Conservation (phyloP, 768 basidiomycete species). For the Hortiboletus flavorubellus region DNA sequence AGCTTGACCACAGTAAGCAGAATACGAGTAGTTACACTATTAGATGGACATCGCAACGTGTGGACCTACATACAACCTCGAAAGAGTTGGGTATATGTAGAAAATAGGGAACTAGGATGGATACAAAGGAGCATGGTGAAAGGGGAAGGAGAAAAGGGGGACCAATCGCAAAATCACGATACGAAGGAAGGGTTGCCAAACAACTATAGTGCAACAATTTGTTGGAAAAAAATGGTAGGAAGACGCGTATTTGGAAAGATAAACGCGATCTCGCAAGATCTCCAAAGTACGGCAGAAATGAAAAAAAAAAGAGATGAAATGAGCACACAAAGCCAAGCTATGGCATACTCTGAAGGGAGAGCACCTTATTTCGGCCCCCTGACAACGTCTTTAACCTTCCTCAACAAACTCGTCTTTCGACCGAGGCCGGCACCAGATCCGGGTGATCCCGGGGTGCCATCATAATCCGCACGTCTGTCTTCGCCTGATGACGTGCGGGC, state of each 20-base stretch:
- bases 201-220: not conserved
- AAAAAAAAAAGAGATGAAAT: constrained; percentile 4
- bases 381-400: constrained; percentile 74
- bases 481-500: constrained; percentile 27
- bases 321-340: constrained; percentile 4
- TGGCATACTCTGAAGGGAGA: constrained; percentile 4
- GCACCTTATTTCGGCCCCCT: constrained; percentile 46
- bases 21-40: constrained; percentile 29
- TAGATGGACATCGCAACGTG: constrained; percentile 25
- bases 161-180: constrained; percentile 11
- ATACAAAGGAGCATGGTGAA: constrained; percentile 32
- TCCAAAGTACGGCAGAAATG: constrained; percentile 4
- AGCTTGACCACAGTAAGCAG: not conserved
- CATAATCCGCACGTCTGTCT: constrained; percentile 48
- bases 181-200: constrained; percentile 2
- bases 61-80: constrained; percentile 36
- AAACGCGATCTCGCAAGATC: constrained; percentile 4
- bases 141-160: not conserved
- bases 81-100: constrained; percentile 31
- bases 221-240: not conserved
- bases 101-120: constrained; percentile 28
- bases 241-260: not conserved
- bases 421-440: constrained; percentile 47
- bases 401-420: constrained; percentile 74
- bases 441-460: constrained; percentile 36